phyloP scores from a whole-genome alignment of 1,284 basidiomycete genomes.

The Xerocomus alliaceus region DNA sequence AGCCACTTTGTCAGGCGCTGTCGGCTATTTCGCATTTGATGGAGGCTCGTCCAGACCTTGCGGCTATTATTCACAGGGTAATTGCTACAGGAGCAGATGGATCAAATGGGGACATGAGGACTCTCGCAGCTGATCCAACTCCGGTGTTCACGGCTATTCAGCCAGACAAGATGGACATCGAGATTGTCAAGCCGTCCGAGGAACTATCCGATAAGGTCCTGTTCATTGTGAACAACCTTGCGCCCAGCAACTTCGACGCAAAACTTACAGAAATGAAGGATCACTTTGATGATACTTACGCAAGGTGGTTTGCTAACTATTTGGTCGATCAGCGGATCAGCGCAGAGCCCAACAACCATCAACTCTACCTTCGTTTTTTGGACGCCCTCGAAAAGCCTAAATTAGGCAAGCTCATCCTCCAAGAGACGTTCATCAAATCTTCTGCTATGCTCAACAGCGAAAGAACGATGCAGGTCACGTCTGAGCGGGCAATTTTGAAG shows the following conservation, averaged over 20 bases:
- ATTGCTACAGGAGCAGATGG: slow-evolving; percentile 61
- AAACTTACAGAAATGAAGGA: slow-evolving; percentile 87
- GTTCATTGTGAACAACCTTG: slow-evolving; percentile 98
- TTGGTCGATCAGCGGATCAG: slow-evolving; percentile 95
- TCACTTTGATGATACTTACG: slow-evolving; percentile 80
- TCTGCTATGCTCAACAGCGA: slow-evolving; percentile 90
- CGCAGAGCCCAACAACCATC: slow-evolving; percentile 97
- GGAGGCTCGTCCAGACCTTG: slow-evolving; percentile 88
- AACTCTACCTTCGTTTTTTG: slow-evolving; percentile 92
- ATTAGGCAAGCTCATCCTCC: slow-evolving; percentile 81
- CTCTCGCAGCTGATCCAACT: slow-evolving; percentile 49
- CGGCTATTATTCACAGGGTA: slow-evolving; percentile 74
- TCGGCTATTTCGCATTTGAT: slow-evolving; percentile 87
- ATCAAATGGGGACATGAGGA: slow-evolving; percentile 48
- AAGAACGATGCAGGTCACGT: slow-evolving; percentile 82
- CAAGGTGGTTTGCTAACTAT: slow-evolving; percentile 98
- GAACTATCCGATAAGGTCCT: slow-evolving; percentile 92
- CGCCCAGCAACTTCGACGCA: slow-evolving; percentile 89
- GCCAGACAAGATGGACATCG: slow-evolving; percentile 66
- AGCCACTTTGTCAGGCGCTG: slow-evolving; percentile 89
- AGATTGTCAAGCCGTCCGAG: slow-evolving; percentile 78
- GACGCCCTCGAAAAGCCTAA: slow-evolving; percentile 76
- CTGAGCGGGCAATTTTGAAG: slow-evolving; percentile 90
- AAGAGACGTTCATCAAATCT: slow-evolving; percentile 93
- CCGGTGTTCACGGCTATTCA: slow-evolving; percentile 78